These are phyloP conservation scores for Salix purpurea DNA, from an alignment of 345 rosid species.

Conservation along the genomic window DNA sequence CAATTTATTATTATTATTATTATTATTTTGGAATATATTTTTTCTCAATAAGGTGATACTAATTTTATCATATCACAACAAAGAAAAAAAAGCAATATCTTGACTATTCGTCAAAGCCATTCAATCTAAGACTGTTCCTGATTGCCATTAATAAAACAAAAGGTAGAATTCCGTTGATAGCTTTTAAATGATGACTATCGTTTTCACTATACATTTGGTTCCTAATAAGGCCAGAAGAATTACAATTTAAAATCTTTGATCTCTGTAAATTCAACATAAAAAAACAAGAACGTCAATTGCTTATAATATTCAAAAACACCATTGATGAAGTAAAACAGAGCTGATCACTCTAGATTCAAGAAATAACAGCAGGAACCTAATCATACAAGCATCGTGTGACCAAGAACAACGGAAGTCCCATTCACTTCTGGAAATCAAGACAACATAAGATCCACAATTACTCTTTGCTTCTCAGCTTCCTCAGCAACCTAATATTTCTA, in stretches of 20 bases:
- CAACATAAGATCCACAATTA: constrained; percentile 1
- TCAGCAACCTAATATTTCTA: not conserved
- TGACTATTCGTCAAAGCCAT: not conserved
- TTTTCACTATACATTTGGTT: not conserved
- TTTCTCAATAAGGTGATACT: not conserved
- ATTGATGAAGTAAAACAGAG: not conserved
- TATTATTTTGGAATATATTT: not conserved
- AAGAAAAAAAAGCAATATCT: not conserved
- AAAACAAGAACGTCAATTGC: not conserved
- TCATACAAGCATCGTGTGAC: not conserved
- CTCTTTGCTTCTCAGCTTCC: not conserved
- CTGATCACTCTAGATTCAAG: not conserved
- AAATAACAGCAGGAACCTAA: not conserved
- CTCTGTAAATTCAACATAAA: not conserved
- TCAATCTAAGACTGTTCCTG: not conserved
- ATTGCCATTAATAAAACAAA: not conserved
- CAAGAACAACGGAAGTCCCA: constrained; percentile 4
- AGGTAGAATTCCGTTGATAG: not conserved
- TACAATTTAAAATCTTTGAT: not conserved
- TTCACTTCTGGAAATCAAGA: constrained; percentile 1
- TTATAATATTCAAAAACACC: not conserved
- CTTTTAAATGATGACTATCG: not conserved
- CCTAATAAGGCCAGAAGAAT: not conserved
- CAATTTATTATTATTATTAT: not conserved
- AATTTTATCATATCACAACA: not conserved